Conservation (phyloP, 2,329 filamentous ascomycete genomes). For the Aspergillus carbonarius region DNA sequence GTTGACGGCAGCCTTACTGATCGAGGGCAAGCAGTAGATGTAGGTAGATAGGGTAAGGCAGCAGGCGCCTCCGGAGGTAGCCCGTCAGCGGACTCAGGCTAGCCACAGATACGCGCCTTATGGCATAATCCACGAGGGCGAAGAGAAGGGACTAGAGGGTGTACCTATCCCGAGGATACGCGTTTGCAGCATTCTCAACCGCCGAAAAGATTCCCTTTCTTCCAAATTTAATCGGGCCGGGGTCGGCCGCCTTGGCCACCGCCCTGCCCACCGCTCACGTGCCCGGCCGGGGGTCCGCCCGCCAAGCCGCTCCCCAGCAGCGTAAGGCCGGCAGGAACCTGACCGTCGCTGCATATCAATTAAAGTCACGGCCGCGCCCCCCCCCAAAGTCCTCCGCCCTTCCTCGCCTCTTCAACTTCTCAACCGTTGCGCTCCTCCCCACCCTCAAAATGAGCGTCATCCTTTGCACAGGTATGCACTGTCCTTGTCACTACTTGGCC, state of each 20-base stretch:
- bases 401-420: slow-evolving; percentile 1
- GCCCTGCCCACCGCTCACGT: slow-evolving; percentile 54
- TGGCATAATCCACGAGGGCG: background rate
- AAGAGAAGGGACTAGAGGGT: too few species aligned
- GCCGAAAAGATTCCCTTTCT: background rate
- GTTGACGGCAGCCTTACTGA: background rate
- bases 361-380: background rate
- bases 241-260: slow-evolving; percentile 59
- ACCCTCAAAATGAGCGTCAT: slow-evolving; percentile 61
- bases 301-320: background rate
- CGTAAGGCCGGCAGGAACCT: slow-evolving; percentile 19
- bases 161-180: background rate
- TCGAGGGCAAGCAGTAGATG: too few species aligned
- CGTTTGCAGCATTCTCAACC: too few species aligned
- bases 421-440: background rate
- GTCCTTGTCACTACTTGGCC: background rate
- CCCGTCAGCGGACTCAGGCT: background rate
- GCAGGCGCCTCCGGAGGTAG: background rate
- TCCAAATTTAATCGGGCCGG: background rate
- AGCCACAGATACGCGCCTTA: background rate
- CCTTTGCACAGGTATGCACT: slow-evolving; percentile 60
- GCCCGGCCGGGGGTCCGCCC: background rate
- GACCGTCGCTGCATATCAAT: background rate
- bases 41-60: background rate
- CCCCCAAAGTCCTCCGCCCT: slow-evolving; percentile 5